Conservation (phyloP, 31 red algal species). For the Porphyra umbilicalis region DNA sequence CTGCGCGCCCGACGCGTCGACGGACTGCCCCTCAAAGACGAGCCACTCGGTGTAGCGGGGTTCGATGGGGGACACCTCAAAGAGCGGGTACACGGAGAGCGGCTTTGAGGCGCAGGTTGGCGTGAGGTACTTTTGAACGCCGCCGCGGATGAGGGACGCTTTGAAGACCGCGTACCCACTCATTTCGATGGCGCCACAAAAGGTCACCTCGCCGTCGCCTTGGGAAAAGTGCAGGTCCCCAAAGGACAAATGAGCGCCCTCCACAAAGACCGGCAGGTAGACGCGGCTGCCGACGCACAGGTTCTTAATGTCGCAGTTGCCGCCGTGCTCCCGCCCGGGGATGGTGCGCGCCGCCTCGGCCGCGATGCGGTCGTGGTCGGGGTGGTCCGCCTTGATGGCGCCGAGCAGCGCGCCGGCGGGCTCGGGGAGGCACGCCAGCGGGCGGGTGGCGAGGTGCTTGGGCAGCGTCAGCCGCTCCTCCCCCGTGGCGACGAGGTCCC, state of each 20-base stretch:
- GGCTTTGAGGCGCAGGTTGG: conserved; percentile 13
- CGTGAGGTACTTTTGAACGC: conserved; percentile 9
- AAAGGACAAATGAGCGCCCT: conserved; percentile 14
- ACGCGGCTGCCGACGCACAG: conserved; percentile 11
- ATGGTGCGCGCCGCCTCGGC: conserved; percentile 27
- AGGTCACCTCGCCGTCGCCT: conserved; percentile 26
- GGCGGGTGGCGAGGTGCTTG: conserved; percentile 12
- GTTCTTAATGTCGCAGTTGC: conserved; percentile 39
- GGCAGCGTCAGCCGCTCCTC: conserved; percentile 15
- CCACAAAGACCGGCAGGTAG: conserved; percentile 26
- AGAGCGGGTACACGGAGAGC: conserved; percentile 17
- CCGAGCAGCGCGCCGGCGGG: conserved; percentile 18
- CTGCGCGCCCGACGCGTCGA: conserved; percentile 15
- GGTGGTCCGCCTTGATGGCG: neutral
- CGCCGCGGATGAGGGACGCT: conserved; percentile 6
- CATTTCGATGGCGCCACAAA: conserved; percentile 37
- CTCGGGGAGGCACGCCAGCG: conserved; percentile 16
- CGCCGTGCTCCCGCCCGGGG: conserved; percentile 31
- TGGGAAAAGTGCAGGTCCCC: conserved; percentile 30
- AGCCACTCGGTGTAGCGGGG: conserved; percentile 20
- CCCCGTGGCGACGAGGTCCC: conserved; percentile 4
- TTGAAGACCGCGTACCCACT: conserved; percentile 13
- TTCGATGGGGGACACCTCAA: conserved; percentile 27
- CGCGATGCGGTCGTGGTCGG: conserved; percentile 13
- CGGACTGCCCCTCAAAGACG: conserved; percentile 23